A percentile compares a stretch with the other conserved stretches of the same genome.
phyloP scores from a whole-genome alignment of 2,329 filamentous ascomycete species.

The Teratosphaeria viscida region DNA sequence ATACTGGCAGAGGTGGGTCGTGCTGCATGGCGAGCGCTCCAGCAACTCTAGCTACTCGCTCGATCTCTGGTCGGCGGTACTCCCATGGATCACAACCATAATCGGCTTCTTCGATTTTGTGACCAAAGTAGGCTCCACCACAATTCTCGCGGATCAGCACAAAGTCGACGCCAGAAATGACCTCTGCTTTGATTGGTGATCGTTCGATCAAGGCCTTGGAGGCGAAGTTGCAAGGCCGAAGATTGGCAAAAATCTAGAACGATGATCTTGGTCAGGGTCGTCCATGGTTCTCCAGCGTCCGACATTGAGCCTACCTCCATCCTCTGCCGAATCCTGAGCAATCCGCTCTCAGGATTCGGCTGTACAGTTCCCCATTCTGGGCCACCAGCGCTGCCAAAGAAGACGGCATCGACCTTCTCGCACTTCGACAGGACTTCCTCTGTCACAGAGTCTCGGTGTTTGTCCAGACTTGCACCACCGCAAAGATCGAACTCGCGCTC shows the following conservation, averaged over 20 bases:
- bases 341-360: conserved; percentile 37
- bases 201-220: conserved; percentile 29
- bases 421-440: conserved; percentile 35
- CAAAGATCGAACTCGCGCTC: conserved; percentile 25
- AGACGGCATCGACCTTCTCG: conserved; percentile 33
- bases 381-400: conserved; percentile 40
- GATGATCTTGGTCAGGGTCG: neutral
- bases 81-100: conserved; percentile 40
- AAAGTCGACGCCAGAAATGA: conserved; percentile 38
- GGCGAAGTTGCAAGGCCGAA: conserved; percentile 40
- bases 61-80: conserved; percentile 37
- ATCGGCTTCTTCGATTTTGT: conserved; percentile 35
- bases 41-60: conserved; percentile 38
- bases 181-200: conserved; percentile 36
- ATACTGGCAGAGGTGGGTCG: conserved; percentile 32
- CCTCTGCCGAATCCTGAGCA: conserved; percentile 30
- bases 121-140: conserved; percentile 42
- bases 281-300: neutral
- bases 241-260: conserved; percentile 36
- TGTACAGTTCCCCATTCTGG: conserved; percentile 35
- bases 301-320: conserved; percentile 26
- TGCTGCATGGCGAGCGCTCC: conserved; percentile 33
- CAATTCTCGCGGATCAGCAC: conserved; percentile 43
- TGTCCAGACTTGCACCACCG: conserved; percentile 33
- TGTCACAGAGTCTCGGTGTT: conserved; percentile 35